Evolutionary conservation across 805 yeast species (phyloP).

Genomic region (Candida mattraensis): DNA sequence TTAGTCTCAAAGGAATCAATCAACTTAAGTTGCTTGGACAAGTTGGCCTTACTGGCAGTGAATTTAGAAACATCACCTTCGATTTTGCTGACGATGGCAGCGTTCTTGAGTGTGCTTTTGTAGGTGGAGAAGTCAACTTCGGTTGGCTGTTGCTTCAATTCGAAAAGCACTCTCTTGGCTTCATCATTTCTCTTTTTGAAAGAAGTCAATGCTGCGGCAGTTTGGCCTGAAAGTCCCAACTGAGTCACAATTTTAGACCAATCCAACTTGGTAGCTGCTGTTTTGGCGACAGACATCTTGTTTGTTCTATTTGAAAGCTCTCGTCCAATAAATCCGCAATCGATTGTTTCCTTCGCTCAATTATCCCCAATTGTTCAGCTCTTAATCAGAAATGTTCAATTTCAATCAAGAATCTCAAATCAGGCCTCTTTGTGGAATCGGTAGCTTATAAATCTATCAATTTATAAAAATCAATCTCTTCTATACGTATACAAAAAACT

Average conservation of each 20-base stretch:
- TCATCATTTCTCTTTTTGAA: conserved; percentile 99
- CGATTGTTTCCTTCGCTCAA: no score
- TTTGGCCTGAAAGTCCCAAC: conserved; percentile 88
- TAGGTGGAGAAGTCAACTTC: conserved; percentile 80
- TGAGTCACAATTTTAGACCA: conserved; percentile 90
- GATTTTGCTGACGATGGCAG: conserved; percentile 73
- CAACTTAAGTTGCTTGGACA: conserved; percentile 84
- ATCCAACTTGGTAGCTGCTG: conserved; percentile 84
- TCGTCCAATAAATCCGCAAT: no score
- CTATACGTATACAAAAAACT: no score
- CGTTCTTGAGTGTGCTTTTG: conserved; percentile 79
- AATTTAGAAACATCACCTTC: conserved; percentile 73
- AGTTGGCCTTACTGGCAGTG: conserved; percentile 83
- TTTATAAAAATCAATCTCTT: no score
- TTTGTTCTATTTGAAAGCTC: no score
- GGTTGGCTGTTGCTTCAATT: conserved; percentile 70
- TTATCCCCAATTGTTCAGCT: no score
- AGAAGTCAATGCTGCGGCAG: conserved; percentile 82
- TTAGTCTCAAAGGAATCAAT: conserved; percentile 92
- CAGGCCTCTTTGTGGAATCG: no score
- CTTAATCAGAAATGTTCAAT: no score
- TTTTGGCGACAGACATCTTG: conserved; percentile 38
- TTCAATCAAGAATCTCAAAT: no score
- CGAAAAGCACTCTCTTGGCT: conserved; percentile 80
- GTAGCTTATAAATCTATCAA: no score